Conservation (phyloP, 1,284 basidiomycete genomes). For the Naganishia cerealis region DNA sequence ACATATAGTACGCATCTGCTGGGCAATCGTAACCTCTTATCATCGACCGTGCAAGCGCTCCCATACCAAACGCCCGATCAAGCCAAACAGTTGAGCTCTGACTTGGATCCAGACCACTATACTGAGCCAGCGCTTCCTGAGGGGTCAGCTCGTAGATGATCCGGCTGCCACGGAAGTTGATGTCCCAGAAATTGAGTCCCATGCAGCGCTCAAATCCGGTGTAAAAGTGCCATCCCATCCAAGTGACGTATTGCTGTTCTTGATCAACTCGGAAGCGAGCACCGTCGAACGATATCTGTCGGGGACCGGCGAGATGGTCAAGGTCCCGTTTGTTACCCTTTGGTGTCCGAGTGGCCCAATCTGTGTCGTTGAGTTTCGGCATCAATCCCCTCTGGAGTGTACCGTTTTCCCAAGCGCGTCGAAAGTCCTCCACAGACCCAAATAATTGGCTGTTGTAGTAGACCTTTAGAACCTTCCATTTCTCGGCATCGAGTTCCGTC, state of each 20-base stretch:
- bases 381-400: slow-evolving; percentile 38
- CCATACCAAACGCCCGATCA: slow-evolving; percentile 43
- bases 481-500: slow-evolving; percentile 38
- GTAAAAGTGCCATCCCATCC: slow-evolving; percentile 47
- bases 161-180: slow-evolving; percentile 47
- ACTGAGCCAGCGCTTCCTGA: slow-evolving; percentile 47
- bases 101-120: slow-evolving; percentile 44
- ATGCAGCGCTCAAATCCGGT: slow-evolving; percentile 47
- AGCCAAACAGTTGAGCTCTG: slow-evolving; percentile 39
- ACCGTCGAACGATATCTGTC: slow-evolving; percentile 43
- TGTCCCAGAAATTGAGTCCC: slow-evolving; percentile 46
- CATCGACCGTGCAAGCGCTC: slow-evolving; percentile 43
- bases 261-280: slow-evolving; percentile 47
- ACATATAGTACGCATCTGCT: slow-evolving; percentile 38
- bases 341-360: slow-evolving; percentile 41
- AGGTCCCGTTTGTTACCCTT: slow-evolving; percentile 37
- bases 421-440: slow-evolving; percentile 42
- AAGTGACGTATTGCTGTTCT: slow-evolving; percentile 43
- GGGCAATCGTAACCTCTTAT: slow-evolving; percentile 47
- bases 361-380: slow-evolving; percentile 38
- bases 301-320: slow-evolving; percentile 42
- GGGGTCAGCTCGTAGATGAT: slow-evolving; percentile 49
- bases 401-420: slow-evolving; percentile 39
- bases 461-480: slow-evolving; percentile 38
- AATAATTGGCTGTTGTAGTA: slow-evolving; percentile 38